Evolutionary conservation across 169 alveolate genomes (phyloP).

Genomic region (Babesia caballi): DNA sequence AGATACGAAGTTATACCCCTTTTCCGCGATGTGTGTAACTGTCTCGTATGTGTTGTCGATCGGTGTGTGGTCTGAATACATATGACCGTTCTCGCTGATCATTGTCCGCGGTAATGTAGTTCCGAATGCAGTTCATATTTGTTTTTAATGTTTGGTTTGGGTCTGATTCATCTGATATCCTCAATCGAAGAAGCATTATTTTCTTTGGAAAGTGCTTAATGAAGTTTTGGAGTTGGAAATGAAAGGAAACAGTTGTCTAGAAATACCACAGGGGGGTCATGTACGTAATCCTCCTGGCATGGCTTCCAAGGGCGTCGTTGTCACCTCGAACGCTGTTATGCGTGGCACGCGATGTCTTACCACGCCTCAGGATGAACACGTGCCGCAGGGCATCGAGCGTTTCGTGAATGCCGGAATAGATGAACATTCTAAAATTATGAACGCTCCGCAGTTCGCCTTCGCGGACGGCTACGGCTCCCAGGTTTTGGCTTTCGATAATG

Average conservation of each 20-base stretch:
- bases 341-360: background rate
- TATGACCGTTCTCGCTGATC: background rate
- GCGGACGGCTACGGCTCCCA: too few relatives aligned
- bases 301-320: background rate
- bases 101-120: background rate
- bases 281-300: background rate
- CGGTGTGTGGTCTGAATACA: too few relatives aligned
- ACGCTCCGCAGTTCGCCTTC: too few relatives aligned
- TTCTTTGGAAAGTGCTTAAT: background rate
- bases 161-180: too few relatives aligned
- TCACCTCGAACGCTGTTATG: background rate
- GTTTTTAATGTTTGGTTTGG: conserved; percentile 16
- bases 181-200: too few relatives aligned
- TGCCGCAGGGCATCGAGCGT: too few relatives aligned
- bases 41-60: too few relatives aligned
- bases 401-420: too few relatives aligned
- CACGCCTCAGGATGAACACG: background rate
- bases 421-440: too few relatives aligned
- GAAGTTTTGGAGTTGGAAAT: conserved; percentile 2
- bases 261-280: background rate
- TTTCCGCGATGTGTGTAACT: too few relatives aligned
- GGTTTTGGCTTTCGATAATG: too few relatives aligned
- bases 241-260: background rate
- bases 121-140: conserved; percentile 8
- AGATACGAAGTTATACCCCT: too few relatives aligned